Conservation (phyloP, 345 rosid species). For the Fremontodendron californicum region DNA sequence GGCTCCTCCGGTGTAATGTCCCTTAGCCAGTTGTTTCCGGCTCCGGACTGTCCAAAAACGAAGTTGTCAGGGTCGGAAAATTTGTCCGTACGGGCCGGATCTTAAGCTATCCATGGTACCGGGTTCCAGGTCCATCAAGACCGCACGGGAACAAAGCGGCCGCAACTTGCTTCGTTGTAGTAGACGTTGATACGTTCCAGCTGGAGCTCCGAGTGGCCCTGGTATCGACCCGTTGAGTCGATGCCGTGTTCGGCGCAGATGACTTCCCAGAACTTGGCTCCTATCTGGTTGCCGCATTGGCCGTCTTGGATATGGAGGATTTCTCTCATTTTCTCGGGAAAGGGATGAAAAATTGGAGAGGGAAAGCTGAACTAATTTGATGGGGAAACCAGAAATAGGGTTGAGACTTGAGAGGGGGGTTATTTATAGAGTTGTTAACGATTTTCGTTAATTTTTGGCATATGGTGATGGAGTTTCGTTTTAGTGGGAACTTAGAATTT, state of each 20-base stretch:
- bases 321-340: conserved; percentile 53
- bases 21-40: conserved; percentile 82
- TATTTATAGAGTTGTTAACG: conserved; percentile 15
- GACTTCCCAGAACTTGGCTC: conserved; percentile 79
- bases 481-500: conserved; percentile 23
- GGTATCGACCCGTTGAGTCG: conserved; percentile 67
- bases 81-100: conserved; percentile 68
- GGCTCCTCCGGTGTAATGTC: conserved; percentile 72
- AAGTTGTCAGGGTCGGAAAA: conserved; percentile 69
- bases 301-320: conserved; percentile 74
- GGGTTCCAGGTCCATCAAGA: conserved; percentile 73
- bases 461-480: background rate
- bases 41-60: conserved; percentile 71
- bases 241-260: conserved; percentile 71
- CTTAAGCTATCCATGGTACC: conserved; percentile 77
- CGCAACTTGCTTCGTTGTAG: conserved; percentile 74
- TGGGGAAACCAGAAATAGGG: too few relatives aligned
- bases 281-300: conserved; percentile 75
- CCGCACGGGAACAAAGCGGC: conserved; percentile 66
- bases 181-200: conserved; percentile 67
- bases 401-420: background rate
- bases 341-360: conserved; percentile 2
- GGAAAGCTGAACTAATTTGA: background rate
- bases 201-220: conserved; percentile 56
- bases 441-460: conserved; percentile 10